These are phyloP conservation scores for Quercus aquifolioides DNA, from an alignment of 306 rosid species.

Conservation along the genomic window DNA sequence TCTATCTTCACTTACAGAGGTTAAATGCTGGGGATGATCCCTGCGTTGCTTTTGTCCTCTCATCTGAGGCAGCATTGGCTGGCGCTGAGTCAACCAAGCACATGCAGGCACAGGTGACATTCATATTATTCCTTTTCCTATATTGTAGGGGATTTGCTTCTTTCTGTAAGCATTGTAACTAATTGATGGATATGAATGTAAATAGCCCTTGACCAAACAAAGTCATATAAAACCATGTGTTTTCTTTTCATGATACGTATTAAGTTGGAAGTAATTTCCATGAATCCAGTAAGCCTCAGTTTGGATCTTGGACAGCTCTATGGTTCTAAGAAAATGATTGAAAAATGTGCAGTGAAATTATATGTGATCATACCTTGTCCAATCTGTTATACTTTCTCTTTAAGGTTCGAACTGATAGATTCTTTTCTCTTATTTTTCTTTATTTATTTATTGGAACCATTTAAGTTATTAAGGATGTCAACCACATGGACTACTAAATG, in stretches of 20 bases:
- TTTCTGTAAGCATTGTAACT: background rate
- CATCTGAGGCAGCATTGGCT: slow-evolving; percentile 75
- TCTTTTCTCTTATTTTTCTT: background rate
- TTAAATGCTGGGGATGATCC: slow-evolving; percentile 70
- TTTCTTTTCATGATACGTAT: background rate
- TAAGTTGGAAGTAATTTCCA: background rate
- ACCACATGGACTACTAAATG: background rate
- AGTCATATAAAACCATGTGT: background rate
- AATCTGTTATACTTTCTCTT: background rate
- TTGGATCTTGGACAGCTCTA: background rate
- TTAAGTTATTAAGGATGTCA: background rate
- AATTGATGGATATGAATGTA: background rate
- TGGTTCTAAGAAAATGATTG: background rate
- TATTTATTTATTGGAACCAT: background rate
- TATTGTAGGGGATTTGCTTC: background rate
- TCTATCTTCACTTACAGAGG: slow-evolving; percentile 45
- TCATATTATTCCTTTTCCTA: slow-evolving; percentile 13
- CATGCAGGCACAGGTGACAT: slow-evolving; percentile 84
- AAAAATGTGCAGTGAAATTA: background rate
- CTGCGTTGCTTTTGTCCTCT: slow-evolving; percentile 62
- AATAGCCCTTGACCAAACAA: background rate
- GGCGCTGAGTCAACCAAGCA: slow-evolving; percentile 88
- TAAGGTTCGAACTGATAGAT: background rate
- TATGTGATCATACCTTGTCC: background rate
- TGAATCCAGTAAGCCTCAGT: background rate